phyloP scores from a whole-genome alignment of 345 rosid genomes.

The Linum trigynum region DNA sequence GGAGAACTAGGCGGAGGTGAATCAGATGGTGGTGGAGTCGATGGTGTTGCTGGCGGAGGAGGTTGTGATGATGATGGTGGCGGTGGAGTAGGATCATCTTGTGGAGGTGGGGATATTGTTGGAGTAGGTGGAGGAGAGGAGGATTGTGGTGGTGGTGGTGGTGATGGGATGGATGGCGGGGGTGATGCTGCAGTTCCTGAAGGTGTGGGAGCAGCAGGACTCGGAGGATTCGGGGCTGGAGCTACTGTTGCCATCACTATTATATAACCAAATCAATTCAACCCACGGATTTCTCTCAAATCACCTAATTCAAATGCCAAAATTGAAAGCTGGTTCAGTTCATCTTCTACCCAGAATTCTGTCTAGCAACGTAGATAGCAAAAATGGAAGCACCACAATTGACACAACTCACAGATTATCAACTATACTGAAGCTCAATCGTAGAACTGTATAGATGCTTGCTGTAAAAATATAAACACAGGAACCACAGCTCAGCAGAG shows the following conservation, averaged over 20 bases:
- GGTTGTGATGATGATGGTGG: slow-evolving; percentile 12
- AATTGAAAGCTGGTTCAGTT: not conserved
- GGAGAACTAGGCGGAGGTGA: slow-evolving; percentile 19
- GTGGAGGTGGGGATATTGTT: slow-evolving; percentile 17
- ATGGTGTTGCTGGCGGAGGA: slow-evolving; percentile 20
- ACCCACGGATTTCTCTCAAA: slow-evolving; percentile 1
- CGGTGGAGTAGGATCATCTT: not conserved
- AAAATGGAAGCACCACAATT: not conserved
- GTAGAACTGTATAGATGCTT: no score
- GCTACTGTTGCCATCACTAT: slow-evolving; percentile 49
- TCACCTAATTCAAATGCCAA: slow-evolving; percentile 14
- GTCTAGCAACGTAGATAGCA: not conserved
- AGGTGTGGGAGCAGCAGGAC: slow-evolving; percentile 40
- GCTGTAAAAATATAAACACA: no score
- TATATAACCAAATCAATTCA: slow-evolving; percentile 2
- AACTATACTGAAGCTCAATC: no score
- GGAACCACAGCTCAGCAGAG: no score
- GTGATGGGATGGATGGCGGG: slow-evolving; percentile 18
- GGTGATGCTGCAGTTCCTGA: slow-evolving; percentile 17
- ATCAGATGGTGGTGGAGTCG: slow-evolving; percentile 14
- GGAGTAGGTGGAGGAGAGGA: slow-evolving; percentile 18
- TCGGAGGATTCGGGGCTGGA: slow-evolving; percentile 45
- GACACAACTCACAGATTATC: not conserved
- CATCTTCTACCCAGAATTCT: not conserved
- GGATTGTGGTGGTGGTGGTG: slow-evolving; percentile 23